phyloP scores from a whole-genome alignment of 2,329 filamentous ascomycete genomes.

The Claviceps digitariae region DNA sequence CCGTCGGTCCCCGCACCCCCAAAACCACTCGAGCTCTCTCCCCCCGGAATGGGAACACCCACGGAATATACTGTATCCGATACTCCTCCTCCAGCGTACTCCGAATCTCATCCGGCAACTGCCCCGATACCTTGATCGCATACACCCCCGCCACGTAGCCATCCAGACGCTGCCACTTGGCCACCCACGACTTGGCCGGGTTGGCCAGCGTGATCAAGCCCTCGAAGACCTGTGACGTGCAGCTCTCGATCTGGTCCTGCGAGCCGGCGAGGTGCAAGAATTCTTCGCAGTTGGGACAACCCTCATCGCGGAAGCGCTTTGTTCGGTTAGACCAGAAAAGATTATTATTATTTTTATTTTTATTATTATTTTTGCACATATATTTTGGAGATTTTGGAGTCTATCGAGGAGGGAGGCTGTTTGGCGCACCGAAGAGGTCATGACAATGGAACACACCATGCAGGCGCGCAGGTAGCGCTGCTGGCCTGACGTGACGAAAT shows the following conservation, averaged over 20 bases:
- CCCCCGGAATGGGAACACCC: slow-evolving; percentile 27
- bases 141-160: slow-evolving; percentile 82
- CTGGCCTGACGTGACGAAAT: slow-evolving; percentile 60
- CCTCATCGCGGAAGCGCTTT: slow-evolving; percentile 71
- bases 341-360: neutral
- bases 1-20: too few species aligned
- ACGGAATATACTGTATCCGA: slow-evolving; percentile 53
- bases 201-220: slow-evolving; percentile 77
- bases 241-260: slow-evolving; percentile 72
- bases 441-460: slow-evolving; percentile 96
- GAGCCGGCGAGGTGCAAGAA: slow-evolving; percentile 74
- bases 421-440: slow-evolving; percentile 54
- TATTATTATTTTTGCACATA: too few species aligned
- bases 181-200: slow-evolving; percentile 80
- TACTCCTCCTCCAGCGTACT: slow-evolving; percentile 48
- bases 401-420: neutral
- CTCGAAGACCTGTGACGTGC: slow-evolving; percentile 93
- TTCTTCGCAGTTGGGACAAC: slow-evolving; percentile 94
- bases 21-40: neutral
- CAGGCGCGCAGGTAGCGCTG: slow-evolving; percentile 85
- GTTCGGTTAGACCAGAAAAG: neutral
- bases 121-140: slow-evolving; percentile 85
- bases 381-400: too few species aligned
- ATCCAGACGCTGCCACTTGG: slow-evolving; percentile 89
- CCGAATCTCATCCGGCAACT: slow-evolving; percentile 53